phyloP scores from a whole-genome alignment of 2,329 filamentous ascomycete species.

The Phoma sp. region DNA sequence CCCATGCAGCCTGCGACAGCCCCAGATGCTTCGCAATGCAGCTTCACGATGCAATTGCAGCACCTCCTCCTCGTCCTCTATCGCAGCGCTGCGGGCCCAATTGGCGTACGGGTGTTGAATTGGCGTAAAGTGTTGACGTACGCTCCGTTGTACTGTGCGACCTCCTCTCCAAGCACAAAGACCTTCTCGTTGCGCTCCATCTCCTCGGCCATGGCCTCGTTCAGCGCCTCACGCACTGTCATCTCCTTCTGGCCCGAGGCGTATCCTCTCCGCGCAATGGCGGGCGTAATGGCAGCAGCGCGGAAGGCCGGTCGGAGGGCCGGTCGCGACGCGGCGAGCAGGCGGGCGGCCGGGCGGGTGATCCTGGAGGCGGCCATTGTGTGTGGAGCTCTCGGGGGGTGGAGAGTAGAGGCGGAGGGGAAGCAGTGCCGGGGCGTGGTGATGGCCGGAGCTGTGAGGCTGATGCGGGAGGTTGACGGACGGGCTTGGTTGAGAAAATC shows the following conservation, averaged over 20 bases:
- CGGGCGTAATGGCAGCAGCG: slow-evolving; percentile 55
- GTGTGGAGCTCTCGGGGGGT: slow-evolving; percentile 21
- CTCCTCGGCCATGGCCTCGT: slow-evolving; percentile 97
- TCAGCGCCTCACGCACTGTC: slow-evolving; percentile 95
- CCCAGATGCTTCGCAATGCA: neutral
- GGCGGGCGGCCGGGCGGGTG: slow-evolving; percentile 69
- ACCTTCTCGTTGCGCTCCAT: slow-evolving; percentile 94
- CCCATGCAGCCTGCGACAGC: slow-evolving; percentile 9
- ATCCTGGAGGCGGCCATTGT: slow-evolving; percentile 67
- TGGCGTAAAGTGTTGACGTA: too few relatives aligned
- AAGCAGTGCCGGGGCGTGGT: slow-evolving; percentile 35
- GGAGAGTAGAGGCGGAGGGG: slow-evolving; percentile 31
- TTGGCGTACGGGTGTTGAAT: too few relatives aligned
- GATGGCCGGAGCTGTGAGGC: slow-evolving; percentile 30
- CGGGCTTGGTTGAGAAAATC: slow-evolving; percentile 9
- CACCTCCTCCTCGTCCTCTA: slow-evolving; percentile 1
- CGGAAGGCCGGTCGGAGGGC: slow-evolving; percentile 62
- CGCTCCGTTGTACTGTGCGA: slow-evolving; percentile 99
- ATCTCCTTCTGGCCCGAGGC: slow-evolving; percentile 81
- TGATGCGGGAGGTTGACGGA: slow-evolving; percentile 14
- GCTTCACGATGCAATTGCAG: too few relatives aligned
- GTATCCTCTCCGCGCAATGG: slow-evolving; percentile 62
- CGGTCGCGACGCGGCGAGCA: slow-evolving; percentile 65
- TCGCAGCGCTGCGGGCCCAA: slow-evolving; percentile 16
- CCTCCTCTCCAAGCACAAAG: slow-evolving; percentile 95